phyloP scores from a whole-genome alignment of 1,284 basidiomycete species.

The Caloboletus inedulis region DNA sequence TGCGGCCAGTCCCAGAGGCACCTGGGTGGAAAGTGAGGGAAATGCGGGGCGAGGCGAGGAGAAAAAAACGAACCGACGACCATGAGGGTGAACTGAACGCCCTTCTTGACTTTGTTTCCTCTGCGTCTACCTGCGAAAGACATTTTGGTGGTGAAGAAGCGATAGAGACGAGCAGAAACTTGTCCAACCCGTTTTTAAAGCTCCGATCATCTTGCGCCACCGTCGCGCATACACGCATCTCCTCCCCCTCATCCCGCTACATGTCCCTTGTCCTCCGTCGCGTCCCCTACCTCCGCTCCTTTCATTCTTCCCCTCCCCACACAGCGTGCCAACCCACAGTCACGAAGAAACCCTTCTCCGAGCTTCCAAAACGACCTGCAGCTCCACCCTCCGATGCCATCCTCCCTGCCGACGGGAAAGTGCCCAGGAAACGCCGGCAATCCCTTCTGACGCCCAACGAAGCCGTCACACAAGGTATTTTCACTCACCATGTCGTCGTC shows the following conservation, averaged over 20 bases:
- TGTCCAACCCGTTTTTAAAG: constrained; percentile 39
- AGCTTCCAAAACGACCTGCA: constrained; percentile 47
- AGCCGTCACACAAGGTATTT: constrained; percentile 9
- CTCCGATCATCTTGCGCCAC: constrained; percentile 37
- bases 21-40: constrained; percentile 46
- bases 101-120: constrained; percentile 96
- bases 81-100: constrained; percentile 94
- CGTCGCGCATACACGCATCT: constrained; percentile 27
- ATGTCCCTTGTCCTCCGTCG: constrained; percentile 24
- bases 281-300: constrained; percentile 10
- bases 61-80: constrained; percentile 71
- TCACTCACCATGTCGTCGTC: neutral
- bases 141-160: constrained; percentile 47
- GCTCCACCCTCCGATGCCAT: neutral
- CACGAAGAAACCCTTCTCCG: constrained; percentile 52
- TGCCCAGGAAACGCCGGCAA: constrained; percentile 2
- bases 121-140: constrained; percentile 82
- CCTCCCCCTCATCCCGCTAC: constrained; percentile 3
- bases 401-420: neutral
- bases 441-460: neutral
- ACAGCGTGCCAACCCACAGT: constrained; percentile 22
- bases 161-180: constrained; percentile 29
- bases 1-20: constrained; percentile 93
- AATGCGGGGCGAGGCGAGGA: neutral
- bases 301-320: constrained; percentile 13